A percentile compares a stretch with the other conserved stretches of the same genome.
Conservation (phyloP, 2,329 filamentous ascomycete genomes). For the Xylaria sp. region DNA sequence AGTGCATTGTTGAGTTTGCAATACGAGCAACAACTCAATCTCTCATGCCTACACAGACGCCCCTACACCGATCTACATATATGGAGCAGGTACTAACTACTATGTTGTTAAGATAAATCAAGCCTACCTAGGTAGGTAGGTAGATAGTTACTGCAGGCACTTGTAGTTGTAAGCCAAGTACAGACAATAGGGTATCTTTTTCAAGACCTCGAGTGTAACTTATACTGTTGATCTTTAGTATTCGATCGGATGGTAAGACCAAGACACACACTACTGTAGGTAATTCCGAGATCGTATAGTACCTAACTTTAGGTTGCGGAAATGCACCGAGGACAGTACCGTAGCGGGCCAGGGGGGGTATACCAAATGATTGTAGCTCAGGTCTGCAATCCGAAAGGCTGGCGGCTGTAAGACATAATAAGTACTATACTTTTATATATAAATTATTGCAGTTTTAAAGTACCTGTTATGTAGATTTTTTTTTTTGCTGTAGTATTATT, state of each 20-base stretch:
- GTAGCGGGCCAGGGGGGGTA: too few relatives aligned
- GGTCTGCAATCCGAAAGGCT: too few relatives aligned
- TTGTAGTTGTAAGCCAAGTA: background rate
- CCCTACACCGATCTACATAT: background rate
- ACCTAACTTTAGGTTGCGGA: background rate
- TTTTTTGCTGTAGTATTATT: too few relatives aligned
- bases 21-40: conserved; percentile 29
- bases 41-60: background rate
- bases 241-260: background rate
- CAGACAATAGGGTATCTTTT: background rate
- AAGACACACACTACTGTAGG: conserved; percentile 1
- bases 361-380: too few relatives aligned
- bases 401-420: too few relatives aligned
- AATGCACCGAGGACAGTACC: background rate
- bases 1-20: conserved; percentile 23
- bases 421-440: too few relatives aligned
- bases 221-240: background rate
- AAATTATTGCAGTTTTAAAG: too few relatives aligned
- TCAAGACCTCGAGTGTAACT: background rate
- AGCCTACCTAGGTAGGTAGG: background rate
- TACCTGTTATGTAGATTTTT: too few relatives aligned
- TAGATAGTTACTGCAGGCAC: background rate
- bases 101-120: too few relatives aligned
- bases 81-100: background rate
- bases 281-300: background rate